Conservation (phyloP, 179 eudicot species). For the Beta lomatogona region DNA sequence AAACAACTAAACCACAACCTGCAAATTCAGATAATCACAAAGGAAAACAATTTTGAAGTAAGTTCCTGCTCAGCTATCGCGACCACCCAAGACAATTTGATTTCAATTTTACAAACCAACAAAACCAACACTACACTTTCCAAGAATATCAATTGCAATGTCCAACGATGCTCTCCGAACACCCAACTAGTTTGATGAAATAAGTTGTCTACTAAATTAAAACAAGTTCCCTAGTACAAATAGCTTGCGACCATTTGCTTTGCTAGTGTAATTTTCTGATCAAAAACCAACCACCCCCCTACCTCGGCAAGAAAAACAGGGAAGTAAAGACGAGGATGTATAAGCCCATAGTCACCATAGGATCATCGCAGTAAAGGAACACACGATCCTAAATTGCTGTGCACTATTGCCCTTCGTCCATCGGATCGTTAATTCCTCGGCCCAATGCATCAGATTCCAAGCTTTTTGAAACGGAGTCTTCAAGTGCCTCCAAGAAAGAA, state of each 20-base stretch:
- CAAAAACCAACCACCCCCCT: not conserved
- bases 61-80: not conserved
- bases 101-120: conserved; percentile 9
- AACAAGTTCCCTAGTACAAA: conserved; percentile 16
- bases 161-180: not conserved
- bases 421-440: conserved; percentile 46
- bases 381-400: not conserved
- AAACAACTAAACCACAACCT: not conserved
- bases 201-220: conserved; percentile 4
- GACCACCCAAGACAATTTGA: not conserved
- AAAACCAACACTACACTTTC: not conserved
- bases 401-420: conserved; percentile 84
- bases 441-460: conserved; percentile 38
- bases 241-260: conserved; percentile 16
- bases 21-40: not conserved
- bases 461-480: conserved; percentile 65
- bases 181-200: conserved; percentile 7
- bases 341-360: not conserved
- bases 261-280: not conserved
- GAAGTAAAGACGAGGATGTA: not conserved
- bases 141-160: conserved; percentile 1
- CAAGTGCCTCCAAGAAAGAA: conserved; percentile 98
- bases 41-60: not conserved
- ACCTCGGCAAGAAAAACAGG: not conserved
- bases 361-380: not conserved